Evolutionary conservation across 1,139 yeast genomes (phyloP).

Genomic region (Diutina catenulata): DNA sequence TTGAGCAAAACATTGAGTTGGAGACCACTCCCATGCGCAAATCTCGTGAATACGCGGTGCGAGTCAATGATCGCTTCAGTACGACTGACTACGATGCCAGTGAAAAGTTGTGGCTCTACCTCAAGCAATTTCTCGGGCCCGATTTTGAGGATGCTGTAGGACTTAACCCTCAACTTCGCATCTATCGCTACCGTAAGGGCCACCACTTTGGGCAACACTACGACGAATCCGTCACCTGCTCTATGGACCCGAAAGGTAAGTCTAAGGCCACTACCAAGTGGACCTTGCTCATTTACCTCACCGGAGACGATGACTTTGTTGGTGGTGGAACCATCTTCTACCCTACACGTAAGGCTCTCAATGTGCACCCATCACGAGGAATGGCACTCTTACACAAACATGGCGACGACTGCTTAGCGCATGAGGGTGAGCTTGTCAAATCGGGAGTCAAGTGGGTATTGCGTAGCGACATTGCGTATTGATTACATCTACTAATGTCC

Average conservation of each 20-base stretch:
- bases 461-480: conserved; percentile 42
- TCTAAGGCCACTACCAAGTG: conserved; percentile 35
- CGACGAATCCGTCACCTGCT: conserved; percentile 42
- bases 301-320: conserved; percentile 42
- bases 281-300: conserved; percentile 49
- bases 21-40: conserved; percentile 41
- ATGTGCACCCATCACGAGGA: conserved; percentile 41
- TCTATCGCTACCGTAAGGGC: conserved; percentile 45
- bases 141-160: conserved; percentile 33
- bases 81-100: conserved; percentile 30
- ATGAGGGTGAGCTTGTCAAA: conserved; percentile 44
- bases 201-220: conserved; percentile 56
- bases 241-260: conserved; percentile 12
- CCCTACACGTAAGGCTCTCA: conserved; percentile 20
- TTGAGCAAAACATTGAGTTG: conserved; percentile 19
- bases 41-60: conserved; percentile 43
- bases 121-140: conserved; percentile 16
- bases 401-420: conserved; percentile 53
- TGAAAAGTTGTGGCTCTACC: conserved; percentile 31
- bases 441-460: conserved; percentile 55
- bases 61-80: conserved; percentile 44
- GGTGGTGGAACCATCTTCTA: conserved; percentile 61
- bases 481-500: no score
- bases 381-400: conserved; percentile 55
- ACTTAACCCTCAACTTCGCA: conserved; percentile 44